A percentile compares a stretch with the other conserved stretches of the same genome.
Conservation (phyloP, 805 yeast species). For the Metschnikowia koreensis region DNA sequence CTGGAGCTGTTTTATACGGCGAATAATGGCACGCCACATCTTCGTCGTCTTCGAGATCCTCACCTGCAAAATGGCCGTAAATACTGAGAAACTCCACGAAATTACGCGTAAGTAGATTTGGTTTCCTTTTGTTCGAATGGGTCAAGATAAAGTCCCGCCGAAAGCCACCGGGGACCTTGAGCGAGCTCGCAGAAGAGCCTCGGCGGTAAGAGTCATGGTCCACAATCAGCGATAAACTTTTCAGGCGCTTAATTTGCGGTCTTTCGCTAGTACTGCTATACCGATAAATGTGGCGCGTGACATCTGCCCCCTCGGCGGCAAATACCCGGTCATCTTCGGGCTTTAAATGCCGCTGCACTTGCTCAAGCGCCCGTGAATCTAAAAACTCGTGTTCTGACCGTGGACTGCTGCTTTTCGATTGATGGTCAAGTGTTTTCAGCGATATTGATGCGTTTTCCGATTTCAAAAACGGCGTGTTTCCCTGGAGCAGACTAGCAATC, state of each 20-base stretch:
- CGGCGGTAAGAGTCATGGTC: constrained; percentile 33
- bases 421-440: constrained; percentile 5
- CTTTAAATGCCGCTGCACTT: constrained; percentile 16
- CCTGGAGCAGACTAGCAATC: constrained; percentile 13
- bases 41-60: constrained; percentile 64
- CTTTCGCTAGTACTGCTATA: constrained; percentile 7
- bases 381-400: constrained; percentile 3
- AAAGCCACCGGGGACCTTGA: constrained; percentile 82
- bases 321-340: constrained; percentile 10
- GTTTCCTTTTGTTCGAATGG: constrained; percentile 20
- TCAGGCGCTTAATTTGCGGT: constrained; percentile 12
- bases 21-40: constrained; percentile 54
- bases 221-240: constrained; percentile 17
- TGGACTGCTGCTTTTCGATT: constrained; percentile 10
- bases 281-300: constrained; percentile 18
- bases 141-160: constrained; percentile 61
- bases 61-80: constrained; percentile 88
- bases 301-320: constrained; percentile 20
- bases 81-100: constrained; percentile 74
- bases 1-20: constrained; percentile 14
- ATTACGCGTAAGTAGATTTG: constrained; percentile 61
- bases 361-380: constrained; percentile 12
- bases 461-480: constrained; percentile 13
- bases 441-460: constrained; percentile 10
- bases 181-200: constrained; percentile 62